Conservation (phyloP, 2,329 filamentous ascomycete species). For the Fusarium zealandicum region DNA sequence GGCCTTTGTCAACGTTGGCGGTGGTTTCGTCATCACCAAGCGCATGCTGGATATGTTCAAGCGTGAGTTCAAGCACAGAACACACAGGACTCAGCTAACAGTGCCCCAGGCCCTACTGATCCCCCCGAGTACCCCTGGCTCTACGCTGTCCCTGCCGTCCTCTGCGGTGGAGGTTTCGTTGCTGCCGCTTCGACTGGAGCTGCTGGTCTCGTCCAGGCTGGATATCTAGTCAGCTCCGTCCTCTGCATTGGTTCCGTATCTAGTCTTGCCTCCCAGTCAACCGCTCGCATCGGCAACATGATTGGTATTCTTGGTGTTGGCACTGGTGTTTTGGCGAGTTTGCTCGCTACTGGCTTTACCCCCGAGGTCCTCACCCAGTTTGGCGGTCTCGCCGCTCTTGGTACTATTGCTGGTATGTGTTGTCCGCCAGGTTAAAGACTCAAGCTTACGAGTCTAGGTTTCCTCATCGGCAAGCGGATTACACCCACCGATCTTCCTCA, state of each 20-base stretch:
- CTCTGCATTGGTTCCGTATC: slow-evolving; percentile 87
- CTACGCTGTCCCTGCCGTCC: slow-evolving; percentile 76
- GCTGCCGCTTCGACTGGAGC: slow-evolving; percentile 82
- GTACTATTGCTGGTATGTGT: slow-evolving; percentile 65
- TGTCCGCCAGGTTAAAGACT: neutral
- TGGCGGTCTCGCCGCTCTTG: slow-evolving; percentile 74
- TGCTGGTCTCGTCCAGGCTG: slow-evolving; percentile 84
- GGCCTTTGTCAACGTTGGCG: slow-evolving; percentile 87
- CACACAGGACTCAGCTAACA: slow-evolving; percentile 17
- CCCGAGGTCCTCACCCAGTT: slow-evolving; percentile 83
- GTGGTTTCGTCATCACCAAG: slow-evolving; percentile 91
- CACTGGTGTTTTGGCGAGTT: slow-evolving; percentile 81
- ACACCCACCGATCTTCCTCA: slow-evolving; percentile 89
- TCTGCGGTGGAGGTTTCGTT: slow-evolving; percentile 84
- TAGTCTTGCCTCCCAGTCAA: slow-evolving; percentile 80
- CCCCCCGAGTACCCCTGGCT: slow-evolving; percentile 89
- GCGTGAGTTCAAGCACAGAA: slow-evolving; percentile 51
- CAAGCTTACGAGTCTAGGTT: slow-evolving; percentile 51
- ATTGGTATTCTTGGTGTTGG: slow-evolving; percentile 86
- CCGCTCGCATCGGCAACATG: slow-evolving; percentile 84
- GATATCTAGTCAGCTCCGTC: slow-evolving; percentile 84
- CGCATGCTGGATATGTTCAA: slow-evolving; percentile 94
- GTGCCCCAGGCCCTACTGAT: slow-evolving; percentile 72
- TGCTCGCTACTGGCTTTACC: slow-evolving; percentile 82
- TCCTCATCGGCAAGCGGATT: slow-evolving; percentile 83